Evolutionary conservation across 768 basidiomycete genomes (phyloP), one percentile per base, ranked within the genome.

Genomic region (Phaeolepiota aurea): DNA sequence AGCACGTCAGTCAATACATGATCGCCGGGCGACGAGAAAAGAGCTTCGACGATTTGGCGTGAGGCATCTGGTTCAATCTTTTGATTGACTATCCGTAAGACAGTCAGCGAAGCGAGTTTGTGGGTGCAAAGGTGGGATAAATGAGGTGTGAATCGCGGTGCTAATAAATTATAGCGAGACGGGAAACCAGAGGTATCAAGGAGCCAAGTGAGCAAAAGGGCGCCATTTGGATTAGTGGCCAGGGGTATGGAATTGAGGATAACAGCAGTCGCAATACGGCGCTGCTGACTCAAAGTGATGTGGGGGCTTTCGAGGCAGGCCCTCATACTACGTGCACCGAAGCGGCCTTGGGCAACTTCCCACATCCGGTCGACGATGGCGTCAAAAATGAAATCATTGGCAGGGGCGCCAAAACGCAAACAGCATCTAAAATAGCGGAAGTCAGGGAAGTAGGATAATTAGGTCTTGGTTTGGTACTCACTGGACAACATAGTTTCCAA

Each of bases 351-450:
- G 0, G 92, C 94, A 40, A 99, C 74, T 65, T 98, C 96, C 91
- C 96, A 98, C 66, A 96, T 85, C 30, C 96, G 87, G 60, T 98
- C 94, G 34, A 88, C 83, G 71, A 98, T 97, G 20, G 90, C 91
- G 57, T 98, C 93, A 58, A 97, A 98, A 44, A 98, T 87, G 59
- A 98, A 98, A 48, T 94, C 90, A 42, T 90, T 93, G 20, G 76
- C 77, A 22, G 93, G 93, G 25, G 83, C 64, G 34, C 87, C 87
- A 53, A 98, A 98, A 23, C 88, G 83, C 32, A 98, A 70, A 58
- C 92, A 90, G 59, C 87, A 87, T 59, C 88, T 89, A 44, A 15
- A 34, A 40, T 31, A 7, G 15, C 16, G 12, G 31, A 32, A 21
- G 21, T 21, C 30, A 33, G 23, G 4, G 38, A 32, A n/a, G 15